Evolutionary conservation across 495 filamentous ascomycete species (phyloP), one percentile per base, ranked within the genome.

Genomic region (Pseudoneurospora amorphoporcata): DNA sequence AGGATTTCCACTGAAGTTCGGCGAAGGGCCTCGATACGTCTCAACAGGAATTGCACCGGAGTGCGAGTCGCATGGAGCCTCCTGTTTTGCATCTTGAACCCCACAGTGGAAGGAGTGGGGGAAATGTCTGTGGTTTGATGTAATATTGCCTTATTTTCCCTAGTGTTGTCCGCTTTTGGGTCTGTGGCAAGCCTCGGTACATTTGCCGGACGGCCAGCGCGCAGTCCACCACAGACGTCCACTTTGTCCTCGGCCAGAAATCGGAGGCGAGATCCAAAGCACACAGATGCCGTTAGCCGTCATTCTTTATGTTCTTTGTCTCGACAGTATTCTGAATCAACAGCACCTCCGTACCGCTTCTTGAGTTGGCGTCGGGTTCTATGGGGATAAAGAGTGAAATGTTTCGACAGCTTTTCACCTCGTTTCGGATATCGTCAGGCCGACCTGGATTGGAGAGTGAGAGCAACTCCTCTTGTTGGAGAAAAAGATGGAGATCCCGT

Each of bases 131-230:
- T 61, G 29, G 19, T 69, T 16, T 29, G 68, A 38, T 43, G 68
- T 61, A 35, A 65, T 35, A n/a, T 65, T 65, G 53, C 53, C 53
- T 38, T 38, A 69, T 69, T n/a, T 43, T 35, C 68, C 53, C 3
- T 69, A 42, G 68, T 69, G 37, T n/a, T 38, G 68, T 69, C 68
- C 39, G 35, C 35, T 69, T 69, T 73, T 70, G 72, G 61, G 14
- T 68, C 73, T 41, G 69, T 61, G 68, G 73, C 73, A 71, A 75
- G 71, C 76, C 76, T 78, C 76, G 76, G 76, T 72, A 73, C 69
- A 73, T 75, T 70, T 72, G 29, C 76, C 73, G 73, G 68, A 58
- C 23, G 32, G 53, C 29, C 23, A 58, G 47, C 47, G 47, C 47
- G 47, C 47, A 58, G 47, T 58, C 47, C 47, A 58, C 23, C 47